phyloP scores from a whole-genome alignment of 2,329 filamentous ascomycete species.

The Cryphonectria nitschkei region DNA sequence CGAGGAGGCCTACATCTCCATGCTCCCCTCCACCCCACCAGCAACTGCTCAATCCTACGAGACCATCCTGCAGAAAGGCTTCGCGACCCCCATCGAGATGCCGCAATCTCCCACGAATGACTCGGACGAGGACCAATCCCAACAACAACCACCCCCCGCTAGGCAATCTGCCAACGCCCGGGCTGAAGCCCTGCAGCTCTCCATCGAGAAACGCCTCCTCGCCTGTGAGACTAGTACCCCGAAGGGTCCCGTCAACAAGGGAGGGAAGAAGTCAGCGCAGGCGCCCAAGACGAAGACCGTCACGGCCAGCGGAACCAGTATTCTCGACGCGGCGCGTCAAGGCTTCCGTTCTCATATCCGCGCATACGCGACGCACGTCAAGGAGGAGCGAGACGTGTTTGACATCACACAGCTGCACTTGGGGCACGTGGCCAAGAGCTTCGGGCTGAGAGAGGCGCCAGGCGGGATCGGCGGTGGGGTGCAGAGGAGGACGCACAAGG shows the following conservation, averaged over 20 bases:
- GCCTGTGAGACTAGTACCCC: constrained; percentile 32
- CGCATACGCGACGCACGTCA: constrained; percentile 92
- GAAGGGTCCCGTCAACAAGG: constrained; percentile 28
- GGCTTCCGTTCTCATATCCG: constrained; percentile 92
- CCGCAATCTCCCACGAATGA: constrained; percentile 58
- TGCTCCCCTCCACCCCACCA: constrained; percentile 60
- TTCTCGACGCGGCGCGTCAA: constrained; percentile 79
- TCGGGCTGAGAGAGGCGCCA: constrained; percentile 85
- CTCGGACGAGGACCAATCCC: constrained; percentile 63
- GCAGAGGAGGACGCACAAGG: constrained; percentile 48
- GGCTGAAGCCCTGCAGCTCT: constrained; percentile 62
- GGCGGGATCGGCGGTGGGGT: constrained; percentile 73
- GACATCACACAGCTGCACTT: constrained; percentile 90
- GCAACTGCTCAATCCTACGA: constrained; percentile 57
- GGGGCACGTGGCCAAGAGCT: constrained; percentile 92
- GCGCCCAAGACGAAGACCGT: constrained; percentile 3
- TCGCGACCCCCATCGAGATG: constrained; percentile 62
- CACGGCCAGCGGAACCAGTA: constrained; percentile 50
- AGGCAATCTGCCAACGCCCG: constrained; percentile 48
- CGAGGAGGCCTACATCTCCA: constrained; percentile 87
- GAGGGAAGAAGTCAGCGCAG: constrained; percentile 46
- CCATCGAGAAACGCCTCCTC: constrained; percentile 63
- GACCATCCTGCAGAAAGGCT: constrained; percentile 65
- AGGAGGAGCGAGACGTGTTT: constrained; percentile 83
- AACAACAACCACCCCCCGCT: constrained; percentile 47